These are phyloP conservation scores for Hypsizygus marmoreus DNA, from an alignment of 768 basidiomycete species.

Conservation along the genomic window DNA sequence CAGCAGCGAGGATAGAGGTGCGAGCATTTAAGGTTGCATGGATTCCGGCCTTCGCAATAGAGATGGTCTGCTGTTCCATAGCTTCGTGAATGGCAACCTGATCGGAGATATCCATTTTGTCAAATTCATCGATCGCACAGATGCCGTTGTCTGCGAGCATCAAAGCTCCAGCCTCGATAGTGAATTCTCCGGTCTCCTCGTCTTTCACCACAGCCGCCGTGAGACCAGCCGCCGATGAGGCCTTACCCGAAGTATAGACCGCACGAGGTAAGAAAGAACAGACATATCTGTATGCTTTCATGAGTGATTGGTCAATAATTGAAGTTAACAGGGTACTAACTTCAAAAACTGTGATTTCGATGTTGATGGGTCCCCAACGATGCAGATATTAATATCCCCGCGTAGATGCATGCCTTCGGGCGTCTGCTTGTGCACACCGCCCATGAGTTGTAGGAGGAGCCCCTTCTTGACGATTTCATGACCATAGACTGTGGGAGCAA, in stretches of 20 bases:
- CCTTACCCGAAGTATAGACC: slow-evolving; percentile 99
- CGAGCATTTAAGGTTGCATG: slow-evolving; percentile 98
- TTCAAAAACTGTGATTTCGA: slow-evolving; percentile 99
- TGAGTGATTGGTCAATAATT: neutral
- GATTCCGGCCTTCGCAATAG: slow-evolving; percentile 98
- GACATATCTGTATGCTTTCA: slow-evolving; percentile 68
- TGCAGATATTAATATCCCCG: slow-evolving; percentile 98
- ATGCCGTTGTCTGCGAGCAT: slow-evolving; percentile 99
- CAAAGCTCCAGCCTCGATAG: slow-evolving; percentile 97
- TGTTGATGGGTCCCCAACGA: slow-evolving; percentile 95
- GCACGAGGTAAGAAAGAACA: slow-evolving; percentile 98
- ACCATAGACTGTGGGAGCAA: slow-evolving; percentile 97
- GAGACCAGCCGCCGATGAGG: slow-evolving; percentile 97
- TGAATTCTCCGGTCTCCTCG: slow-evolving; percentile 98
- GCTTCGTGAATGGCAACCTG: slow-evolving; percentile 99
- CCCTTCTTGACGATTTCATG: slow-evolving; percentile 99
- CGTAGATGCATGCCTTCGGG: slow-evolving; percentile 96
- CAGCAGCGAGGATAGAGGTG: slow-evolving; percentile 96
- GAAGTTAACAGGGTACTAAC: slow-evolving; percentile 45
- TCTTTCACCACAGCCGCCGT: slow-evolving; percentile 98
- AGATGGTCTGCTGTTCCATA: slow-evolving; percentile 99
- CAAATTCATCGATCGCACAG: slow-evolving; percentile 99
- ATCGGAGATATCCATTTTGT: slow-evolving; percentile 99
- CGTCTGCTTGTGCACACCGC: slow-evolving; percentile 97
- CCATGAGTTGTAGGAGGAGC: slow-evolving; percentile 93